Evolutionary conservation across 495 filamentous ascomycete species (phyloP), one percentile per base, ranked within the genome.

Genomic region (Stereocaulon alpinum): DNA sequence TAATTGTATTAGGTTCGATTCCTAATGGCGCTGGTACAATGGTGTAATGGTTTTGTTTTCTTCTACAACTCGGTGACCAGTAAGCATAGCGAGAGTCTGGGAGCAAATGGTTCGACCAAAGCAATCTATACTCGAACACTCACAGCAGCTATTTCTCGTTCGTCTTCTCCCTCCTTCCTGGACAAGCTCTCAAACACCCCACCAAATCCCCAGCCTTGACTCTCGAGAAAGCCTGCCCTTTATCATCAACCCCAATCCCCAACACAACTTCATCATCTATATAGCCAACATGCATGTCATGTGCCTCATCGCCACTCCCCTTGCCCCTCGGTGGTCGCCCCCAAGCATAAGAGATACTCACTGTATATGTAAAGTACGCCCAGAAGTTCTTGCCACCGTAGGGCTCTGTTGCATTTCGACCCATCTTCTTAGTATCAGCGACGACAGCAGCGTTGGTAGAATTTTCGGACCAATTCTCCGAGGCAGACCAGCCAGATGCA

Each of bases 321-420:
- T 30, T 47, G 20, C 55, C 34, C 50, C 61, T 60, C 30, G 57
- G 56, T 34, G 44, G 47, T 29, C 66, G 49, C 11, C 70, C 71
- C 72, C 71, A 73, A 6, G 69, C 72, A 45, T 68, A 74, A 3
- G 69, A 67, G 17, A 74, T 70, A 40, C 68, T 70, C 5, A 72
- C 71, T 24, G 72, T 72, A 58, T 74, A 73, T 3, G 72, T 73
- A 57, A 74, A 72, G 37, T 66, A 66, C 0, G 70, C 72, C 72
- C 72, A 74, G 40, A 63, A 57, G 3, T 32, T 37, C 37, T 67
- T 68, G 20, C 60, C 65, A 29, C 56, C 41, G n/a, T 55, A 63
- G 14, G 63, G 57, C 18, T 67, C 65, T 4, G 57, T 63, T 27
- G 63, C 45, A n/a, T 62, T 62, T 20, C 43, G 15, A 32, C 7